These are phyloP conservation scores for Cucurbita moschata DNA, from an alignment of 306 rosid genomes.

Conservation along the genomic window DNA sequence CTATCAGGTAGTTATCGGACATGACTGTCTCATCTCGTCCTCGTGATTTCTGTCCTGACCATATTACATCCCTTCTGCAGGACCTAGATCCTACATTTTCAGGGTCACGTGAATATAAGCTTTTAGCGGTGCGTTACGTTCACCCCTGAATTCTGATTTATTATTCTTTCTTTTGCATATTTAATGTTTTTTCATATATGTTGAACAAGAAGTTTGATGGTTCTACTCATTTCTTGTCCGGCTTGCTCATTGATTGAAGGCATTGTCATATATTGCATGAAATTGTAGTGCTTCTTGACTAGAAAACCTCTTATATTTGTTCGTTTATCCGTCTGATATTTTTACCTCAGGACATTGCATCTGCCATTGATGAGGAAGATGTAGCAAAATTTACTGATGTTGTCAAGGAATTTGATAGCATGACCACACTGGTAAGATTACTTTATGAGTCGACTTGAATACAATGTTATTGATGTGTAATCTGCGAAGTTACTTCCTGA, in stretches of 20 bases:
- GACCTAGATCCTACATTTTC: slow-evolving; percentile 86
- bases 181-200: neutral
- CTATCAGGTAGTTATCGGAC: slow-evolving; percentile 45
- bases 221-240: neutral
- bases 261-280: neutral
- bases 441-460: neutral
- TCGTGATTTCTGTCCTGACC: neutral
- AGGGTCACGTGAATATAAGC: slow-evolving; percentile 72
- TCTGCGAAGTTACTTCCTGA: neutral
- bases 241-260: neutral
- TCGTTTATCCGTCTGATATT: neutral
- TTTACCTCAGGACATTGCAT: slow-evolving; percentile 52
- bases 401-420: slow-evolving; percentile 83
- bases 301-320: neutral
- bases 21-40: neutral
- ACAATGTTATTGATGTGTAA: neutral
- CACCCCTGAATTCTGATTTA: neutral
- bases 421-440: slow-evolving; percentile 68
- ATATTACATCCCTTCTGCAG: slow-evolving; percentile 29
- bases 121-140: slow-evolving; percentile 45
- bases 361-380: slow-evolving; percentile 74
- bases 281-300: neutral
- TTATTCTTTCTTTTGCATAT: neutral
- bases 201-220: neutral
- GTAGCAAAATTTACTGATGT: slow-evolving; percentile 65